Percentiles rank a stretch among this genome's conserved stretches.
phyloP scores from a whole-genome alignment of 2,329 filamentous ascomycete genomes.

The Fusarium anguioides region DNA sequence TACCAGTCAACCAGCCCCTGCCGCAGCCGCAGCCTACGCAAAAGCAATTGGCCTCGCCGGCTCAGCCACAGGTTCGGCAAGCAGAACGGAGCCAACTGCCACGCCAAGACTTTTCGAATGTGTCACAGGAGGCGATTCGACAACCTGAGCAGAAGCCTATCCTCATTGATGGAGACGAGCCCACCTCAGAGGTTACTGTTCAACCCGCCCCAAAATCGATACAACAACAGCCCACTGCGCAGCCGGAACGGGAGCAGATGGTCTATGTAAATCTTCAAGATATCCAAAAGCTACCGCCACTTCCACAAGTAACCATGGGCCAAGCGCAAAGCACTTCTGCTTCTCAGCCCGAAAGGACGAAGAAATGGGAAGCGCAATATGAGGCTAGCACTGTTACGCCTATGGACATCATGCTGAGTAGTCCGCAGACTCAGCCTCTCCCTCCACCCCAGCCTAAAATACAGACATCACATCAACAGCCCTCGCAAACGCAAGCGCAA shows the following conservation, averaged over 20 bases:
- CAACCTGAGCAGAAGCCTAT: constrained; percentile 31
- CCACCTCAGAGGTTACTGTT: constrained; percentile 17
- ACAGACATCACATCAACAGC: constrained; percentile 18
- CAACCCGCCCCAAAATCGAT: constrained; percentile 21
- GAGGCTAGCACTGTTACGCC: constrained; percentile 41
- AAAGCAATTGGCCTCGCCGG: constrained; percentile 19
- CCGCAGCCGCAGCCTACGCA: constrained; percentile 28
- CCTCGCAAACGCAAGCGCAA: constrained; percentile 29
- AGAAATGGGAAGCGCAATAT: constrained; percentile 26
- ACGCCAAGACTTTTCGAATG: constrained; percentile 21
- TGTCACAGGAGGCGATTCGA: constrained; percentile 27
- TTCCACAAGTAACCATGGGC: constrained; percentile 42
- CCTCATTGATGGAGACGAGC: constrained; percentile 16
- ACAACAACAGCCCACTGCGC: constrained; percentile 35
- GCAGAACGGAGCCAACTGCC: constrained; percentile 26
- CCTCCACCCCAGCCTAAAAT: constrained; percentile 23
- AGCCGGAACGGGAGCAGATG: constrained; percentile 42
- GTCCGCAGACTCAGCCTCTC: constrained; percentile 21
- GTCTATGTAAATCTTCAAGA: constrained; percentile 55
- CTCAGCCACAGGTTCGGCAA: constrained; percentile 30
- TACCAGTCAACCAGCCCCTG: constrained; percentile 7
- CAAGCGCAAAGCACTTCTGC: constrained; percentile 34
- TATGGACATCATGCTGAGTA: constrained; percentile 43
- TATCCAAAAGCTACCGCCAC: constrained; percentile 50
- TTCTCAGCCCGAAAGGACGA: constrained; percentile 24